Evolutionary conservation across 192 early-diverging fungal genomes (phyloP), one percentile per base, ranked within the genome.

Genomic region (Geosiphon pyriformis): DNA sequence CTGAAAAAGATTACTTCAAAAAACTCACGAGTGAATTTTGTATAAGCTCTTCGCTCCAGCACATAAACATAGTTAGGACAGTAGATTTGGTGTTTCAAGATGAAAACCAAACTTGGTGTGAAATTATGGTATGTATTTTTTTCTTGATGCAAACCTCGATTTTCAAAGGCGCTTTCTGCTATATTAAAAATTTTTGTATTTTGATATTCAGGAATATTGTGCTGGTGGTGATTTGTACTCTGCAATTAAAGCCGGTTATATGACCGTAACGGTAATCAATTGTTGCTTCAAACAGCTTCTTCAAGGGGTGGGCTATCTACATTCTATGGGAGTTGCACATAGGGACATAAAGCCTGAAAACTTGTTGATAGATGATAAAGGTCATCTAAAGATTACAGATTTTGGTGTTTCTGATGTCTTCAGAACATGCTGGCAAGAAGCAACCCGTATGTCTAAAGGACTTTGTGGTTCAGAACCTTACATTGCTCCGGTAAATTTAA

Each of bases 341-440:
- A 87, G 61, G 56, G 87, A 91, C 60, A 83, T 89, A 71, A 89
- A 88, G 71, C 83, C 88, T 20, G 86, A 98, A 76, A 98, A 98
- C 77, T 62, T 97, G 31, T 78, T 98, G 17, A 75, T 98, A 68
- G 91, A 93, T 65, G 79, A 76, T 2, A 70, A 82, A 22, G 86
- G 87, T 66, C 85, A 83, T n/a, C 70, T 98, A 62, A 98, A 98
- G 75, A 94, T 98, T 73, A 93, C 96, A 8, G 96, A 98, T 82
- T 98, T 98, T 85, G 96, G 96, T 51, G 94, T 97, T 12, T 90
- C 91, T 1, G 92, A 94, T 72, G 96, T 98, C 6, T 97, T 98
- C 79, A 83, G 89, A 63, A 88, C 88, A 31, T 88, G 88, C 42
- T 96, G 93, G 87, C 87, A 94, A 72, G 84, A 77, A 49, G 70